Conservation (phyloP, 768 basidiomycete genomes). For the Symmetrospora coprosmae region DNA sequence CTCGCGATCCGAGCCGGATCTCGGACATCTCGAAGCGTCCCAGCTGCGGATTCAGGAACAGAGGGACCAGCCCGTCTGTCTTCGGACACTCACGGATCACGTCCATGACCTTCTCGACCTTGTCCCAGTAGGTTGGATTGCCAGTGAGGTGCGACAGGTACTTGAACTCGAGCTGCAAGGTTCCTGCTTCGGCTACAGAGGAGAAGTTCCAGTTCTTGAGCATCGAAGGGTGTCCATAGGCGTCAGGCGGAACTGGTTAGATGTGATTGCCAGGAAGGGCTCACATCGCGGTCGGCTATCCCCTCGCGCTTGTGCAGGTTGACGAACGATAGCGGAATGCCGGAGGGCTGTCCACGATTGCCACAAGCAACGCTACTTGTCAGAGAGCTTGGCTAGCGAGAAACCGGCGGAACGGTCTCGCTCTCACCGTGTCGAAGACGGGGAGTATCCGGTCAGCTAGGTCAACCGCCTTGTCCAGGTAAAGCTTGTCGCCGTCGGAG, state of each 20-base stretch:
- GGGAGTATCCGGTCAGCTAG: slow-evolving; percentile 74
- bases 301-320: slow-evolving; percentile 56
- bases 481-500: slow-evolving; percentile 51
- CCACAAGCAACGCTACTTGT: neutral
- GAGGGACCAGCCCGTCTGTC: slow-evolving; percentile 63
- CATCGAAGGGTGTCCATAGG: neutral
- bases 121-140: slow-evolving; percentile 65
- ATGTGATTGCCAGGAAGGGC: neutral
- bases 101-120: slow-evolving; percentile 51
- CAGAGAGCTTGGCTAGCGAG: neutral
- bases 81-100: slow-evolving; percentile 39
- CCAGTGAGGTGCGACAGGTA: slow-evolving; percentile 70
- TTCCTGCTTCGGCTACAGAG: slow-evolving; percentile 33
- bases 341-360: slow-evolving; percentile 43
- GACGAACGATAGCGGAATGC: slow-evolving; percentile 64
- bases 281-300: slow-evolving; percentile 44
- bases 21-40: slow-evolving; percentile 52
- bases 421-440: slow-evolving; percentile 55
- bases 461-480: slow-evolving; percentile 61
- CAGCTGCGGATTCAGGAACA: slow-evolving; percentile 63
- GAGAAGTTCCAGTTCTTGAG: neutral
- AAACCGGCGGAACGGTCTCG: too few relatives aligned
- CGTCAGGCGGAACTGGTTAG: neutral
- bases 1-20: slow-evolving; percentile 78
- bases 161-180: slow-evolving; percentile 76